Evolutionary conservation across 2,329 filamentous ascomycete species (phyloP).

Genomic region (Byssoonygena ceratinophila): DNA sequence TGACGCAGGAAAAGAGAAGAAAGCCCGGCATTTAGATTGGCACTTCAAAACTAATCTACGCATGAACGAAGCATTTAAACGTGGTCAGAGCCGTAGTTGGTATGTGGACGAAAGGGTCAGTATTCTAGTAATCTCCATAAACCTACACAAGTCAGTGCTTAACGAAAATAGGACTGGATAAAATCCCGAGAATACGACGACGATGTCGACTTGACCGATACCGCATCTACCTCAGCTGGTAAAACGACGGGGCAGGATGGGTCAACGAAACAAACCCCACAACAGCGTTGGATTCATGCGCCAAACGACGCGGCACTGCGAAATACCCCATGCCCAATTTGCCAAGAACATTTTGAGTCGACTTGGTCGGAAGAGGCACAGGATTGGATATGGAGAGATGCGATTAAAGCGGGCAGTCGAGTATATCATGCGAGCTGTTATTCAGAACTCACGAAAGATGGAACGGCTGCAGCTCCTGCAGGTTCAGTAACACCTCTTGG

Average conservation of each 20-base stretch:
- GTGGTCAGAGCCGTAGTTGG: conserved; percentile 86
- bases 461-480: conserved; percentile 21
- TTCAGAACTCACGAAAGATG: conserved; percentile 63
- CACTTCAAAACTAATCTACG: conserved; percentile 90
- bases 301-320: conserved; percentile 65
- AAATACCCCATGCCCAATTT: conserved; percentile 79
- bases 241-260: conserved; percentile 33
- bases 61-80: conserved; percentile 72
- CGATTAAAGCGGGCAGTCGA: conserved; percentile 62
- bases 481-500: conserved; percentile 26
- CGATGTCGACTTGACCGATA: conserved; percentile 39
- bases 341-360: conserved; percentile 87
- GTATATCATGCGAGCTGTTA: conserved; percentile 89
- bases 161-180: conserved; percentile 65
- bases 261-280: conserved; percentile 45
- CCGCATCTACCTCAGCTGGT: conserved; percentile 32
- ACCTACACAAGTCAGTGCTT: conserved; percentile 10
- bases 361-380: conserved; percentile 87
- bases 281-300: conserved; percentile 65
- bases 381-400: conserved; percentile 95
- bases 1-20: conserved; percentile 68
- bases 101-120: conserved; percentile 79
- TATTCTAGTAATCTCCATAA: conserved; percentile 13
- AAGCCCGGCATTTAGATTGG: conserved; percentile 93
- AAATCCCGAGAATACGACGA: conserved; percentile 72